Percentiles rank a stretch among this genome's conserved stretches.
Evolutionary conservation across 2,329 filamentous ascomycete genomes (phyloP).

Genomic region (Stachybotrys elegans): DNA sequence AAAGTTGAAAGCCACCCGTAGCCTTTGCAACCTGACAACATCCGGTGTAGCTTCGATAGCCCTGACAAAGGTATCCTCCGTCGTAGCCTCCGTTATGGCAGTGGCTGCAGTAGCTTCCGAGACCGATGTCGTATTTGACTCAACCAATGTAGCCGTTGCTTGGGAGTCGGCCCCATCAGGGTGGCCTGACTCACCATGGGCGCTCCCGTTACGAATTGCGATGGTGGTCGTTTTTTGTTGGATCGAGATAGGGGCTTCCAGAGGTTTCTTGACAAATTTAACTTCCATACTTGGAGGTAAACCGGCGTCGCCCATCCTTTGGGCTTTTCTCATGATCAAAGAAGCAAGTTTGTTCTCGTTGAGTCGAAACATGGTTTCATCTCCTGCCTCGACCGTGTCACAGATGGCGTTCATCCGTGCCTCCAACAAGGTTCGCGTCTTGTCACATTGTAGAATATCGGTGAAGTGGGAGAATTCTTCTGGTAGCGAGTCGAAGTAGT

Average conservation of each 20-base stretch:
- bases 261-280: slow-evolving; percentile 67
- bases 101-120: slow-evolving; percentile 39
- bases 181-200: slow-evolving; percentile 12
- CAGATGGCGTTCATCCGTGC: slow-evolving; percentile 66
- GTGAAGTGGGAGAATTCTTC: slow-evolving; percentile 52
- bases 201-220: slow-evolving; percentile 7
- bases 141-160: slow-evolving; percentile 30
- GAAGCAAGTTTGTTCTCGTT: slow-evolving; percentile 65
- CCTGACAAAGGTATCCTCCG: slow-evolving; percentile 28
- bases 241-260: slow-evolving; percentile 72
- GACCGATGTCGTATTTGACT: slow-evolving; percentile 28
- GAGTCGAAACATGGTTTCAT: slow-evolving; percentile 80
- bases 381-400: slow-evolving; percentile 76
- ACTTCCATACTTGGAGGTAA: slow-evolving; percentile 82
- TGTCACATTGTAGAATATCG: slow-evolving; percentile 46
- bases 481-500: slow-evolving; percentile 62
- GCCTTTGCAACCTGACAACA: slow-evolving; percentile 55
- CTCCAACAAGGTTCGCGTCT: slow-evolving; percentile 50
- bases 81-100: slow-evolving; percentile 31
- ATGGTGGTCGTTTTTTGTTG: slow-evolving; percentile 52
- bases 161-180: slow-evolving; percentile 35
- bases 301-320: slow-evolving; percentile 56
- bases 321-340: slow-evolving; percentile 67
- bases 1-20: slow-evolving; percentile 61
- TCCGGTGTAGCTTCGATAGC: slow-evolving; percentile 42